Conservation (phyloP, 2,329 filamentous ascomycete genomes). For the Colletotrichum coccodes region DNA sequence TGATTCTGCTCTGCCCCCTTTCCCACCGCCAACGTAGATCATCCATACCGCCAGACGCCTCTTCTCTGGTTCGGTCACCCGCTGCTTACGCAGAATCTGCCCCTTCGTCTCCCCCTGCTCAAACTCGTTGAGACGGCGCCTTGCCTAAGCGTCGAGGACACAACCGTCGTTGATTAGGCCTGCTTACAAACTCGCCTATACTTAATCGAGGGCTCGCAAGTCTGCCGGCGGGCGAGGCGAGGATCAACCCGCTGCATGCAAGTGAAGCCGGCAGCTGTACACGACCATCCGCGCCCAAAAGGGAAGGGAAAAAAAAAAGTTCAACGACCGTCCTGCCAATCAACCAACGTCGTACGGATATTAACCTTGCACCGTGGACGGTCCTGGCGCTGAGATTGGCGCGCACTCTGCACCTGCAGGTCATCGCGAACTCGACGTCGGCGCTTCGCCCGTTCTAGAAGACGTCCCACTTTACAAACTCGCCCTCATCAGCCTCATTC, state of each 20-base stretch:
- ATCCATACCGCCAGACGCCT: not conserved
- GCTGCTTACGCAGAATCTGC: not conserved
- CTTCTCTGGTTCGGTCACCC: not conserved
- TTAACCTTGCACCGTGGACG: not conserved
- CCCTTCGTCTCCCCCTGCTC: not conserved
- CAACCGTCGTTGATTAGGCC: not conserved
- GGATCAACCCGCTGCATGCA: conserved; percentile 12
- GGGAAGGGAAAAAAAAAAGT: too few relatives aligned
- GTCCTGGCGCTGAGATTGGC: not conserved
- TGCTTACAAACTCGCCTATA: not conserved
- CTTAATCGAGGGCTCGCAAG: not conserved
- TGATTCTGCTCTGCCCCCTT: conserved; percentile 26
- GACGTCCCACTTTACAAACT: conserved; percentile 21
- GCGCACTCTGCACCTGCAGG: not conserved
- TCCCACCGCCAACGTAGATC: not conserved
- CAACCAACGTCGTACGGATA: not conserved
- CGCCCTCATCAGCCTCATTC: conserved; percentile 3
- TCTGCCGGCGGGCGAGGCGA: not conserved
- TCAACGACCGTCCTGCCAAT: not conserved
- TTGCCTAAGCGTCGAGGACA: not conserved
- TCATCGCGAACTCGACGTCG: conserved; percentile 10
- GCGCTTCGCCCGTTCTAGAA: conserved; percentile 2
- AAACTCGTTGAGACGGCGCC: conserved; percentile 5
- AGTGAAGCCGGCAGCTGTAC: conserved; percentile 16
- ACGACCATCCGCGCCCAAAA: too few relatives aligned